Evolutionary conservation across 208 protist genomes (phyloP).

Genomic region (Porcisia hertigi): DNA sequence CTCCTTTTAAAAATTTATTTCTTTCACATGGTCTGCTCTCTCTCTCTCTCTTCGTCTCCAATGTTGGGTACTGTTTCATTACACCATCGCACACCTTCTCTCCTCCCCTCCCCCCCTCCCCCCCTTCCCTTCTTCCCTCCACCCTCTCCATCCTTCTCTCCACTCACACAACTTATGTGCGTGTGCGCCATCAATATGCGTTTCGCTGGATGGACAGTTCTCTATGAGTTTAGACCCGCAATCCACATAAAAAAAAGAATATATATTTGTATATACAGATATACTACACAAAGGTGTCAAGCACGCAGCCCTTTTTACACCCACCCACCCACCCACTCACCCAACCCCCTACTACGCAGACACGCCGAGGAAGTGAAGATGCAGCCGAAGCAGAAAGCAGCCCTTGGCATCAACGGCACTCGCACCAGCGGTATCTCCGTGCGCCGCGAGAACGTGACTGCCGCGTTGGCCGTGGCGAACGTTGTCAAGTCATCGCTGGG

Average conservation of each 20-base stretch:
- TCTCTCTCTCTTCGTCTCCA: background rate
- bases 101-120: background rate
- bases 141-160: no score
- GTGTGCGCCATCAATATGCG: background rate
- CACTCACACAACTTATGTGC: background rate
- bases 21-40: background rate
- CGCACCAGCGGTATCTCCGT: constrained; percentile 95
- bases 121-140: background rate
- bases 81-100: background rate
- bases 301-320: background rate
- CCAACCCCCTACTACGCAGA: no score
- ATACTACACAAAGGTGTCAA: constrained; percentile 1
- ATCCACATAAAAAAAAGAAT: background rate
- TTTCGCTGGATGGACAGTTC: background rate
- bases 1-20: no score
- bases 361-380: no score
- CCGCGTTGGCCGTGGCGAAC: constrained; percentile 97
- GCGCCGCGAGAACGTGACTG: constrained; percentile 97
- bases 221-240: background rate
- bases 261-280: background rate
- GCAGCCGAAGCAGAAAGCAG: constrained; percentile 88
- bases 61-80: background rate
- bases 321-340: constrained; percentile 1
- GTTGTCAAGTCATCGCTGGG: constrained; percentile 99
- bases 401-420: constrained; percentile 94